Conservation (phyloP, 805 yeast species). For the Saccharomycopsis babjevae region DNA sequence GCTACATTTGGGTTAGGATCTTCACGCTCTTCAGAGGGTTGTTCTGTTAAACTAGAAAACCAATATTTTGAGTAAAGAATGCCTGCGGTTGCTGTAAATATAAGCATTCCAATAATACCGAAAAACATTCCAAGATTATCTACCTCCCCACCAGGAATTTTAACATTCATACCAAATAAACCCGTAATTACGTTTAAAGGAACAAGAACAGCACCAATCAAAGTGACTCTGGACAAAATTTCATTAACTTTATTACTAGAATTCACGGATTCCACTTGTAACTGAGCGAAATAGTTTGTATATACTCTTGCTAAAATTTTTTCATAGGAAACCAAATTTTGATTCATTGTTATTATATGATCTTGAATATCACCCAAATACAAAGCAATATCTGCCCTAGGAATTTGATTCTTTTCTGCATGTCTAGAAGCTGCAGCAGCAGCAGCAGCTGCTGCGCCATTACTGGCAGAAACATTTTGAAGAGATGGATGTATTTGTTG, state of each 20-base stretch:
- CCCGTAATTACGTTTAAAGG: constrained; percentile 90
- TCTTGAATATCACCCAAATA: constrained; percentile 94
- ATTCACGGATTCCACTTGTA: constrained; percentile 86
- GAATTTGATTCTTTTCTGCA: constrained; percentile 25
- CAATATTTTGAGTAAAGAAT: constrained; percentile 33
- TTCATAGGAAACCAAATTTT: constrained; percentile 80
- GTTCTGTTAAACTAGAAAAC: constrained; percentile 24
- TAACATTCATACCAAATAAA: constrained; percentile 91
- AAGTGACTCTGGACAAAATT: constrained; percentile 79
- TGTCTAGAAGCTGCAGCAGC: neutral
- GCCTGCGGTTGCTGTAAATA: constrained; percentile 31
- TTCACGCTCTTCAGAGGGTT: neutral
- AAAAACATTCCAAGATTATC: constrained; percentile 51
- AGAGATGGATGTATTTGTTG: neutral
- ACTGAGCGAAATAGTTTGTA: constrained; percentile 83
- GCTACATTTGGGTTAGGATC: neutral
- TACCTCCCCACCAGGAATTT: constrained; percentile 60
- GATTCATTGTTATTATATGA: constrained; percentile 93
- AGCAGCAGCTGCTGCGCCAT: neutral
- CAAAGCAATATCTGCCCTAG: constrained; percentile 84
- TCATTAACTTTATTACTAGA: constrained; percentile 79
- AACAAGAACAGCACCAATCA: constrained; percentile 80
- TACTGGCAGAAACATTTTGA: neutral
- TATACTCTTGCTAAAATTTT: constrained; percentile 89
- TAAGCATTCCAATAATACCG: constrained; percentile 49